These are phyloP conservation scores for Penicillium argentinense DNA, from an alignment of 495 filamentous ascomycete species.

Conservation along the genomic window DNA sequence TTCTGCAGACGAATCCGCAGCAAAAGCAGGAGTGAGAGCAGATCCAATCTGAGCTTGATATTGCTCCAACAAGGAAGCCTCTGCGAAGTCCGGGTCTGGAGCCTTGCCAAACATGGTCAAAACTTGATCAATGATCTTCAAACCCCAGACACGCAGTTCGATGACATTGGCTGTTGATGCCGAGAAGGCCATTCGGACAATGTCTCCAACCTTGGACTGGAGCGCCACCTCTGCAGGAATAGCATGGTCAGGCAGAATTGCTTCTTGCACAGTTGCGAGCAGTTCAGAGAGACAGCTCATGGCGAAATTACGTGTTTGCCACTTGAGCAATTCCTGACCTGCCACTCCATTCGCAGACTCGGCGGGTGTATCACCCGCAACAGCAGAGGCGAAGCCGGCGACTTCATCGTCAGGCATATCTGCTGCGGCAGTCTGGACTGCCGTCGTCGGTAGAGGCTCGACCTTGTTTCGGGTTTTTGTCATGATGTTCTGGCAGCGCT, in stretches of 20 bases:
- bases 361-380: constrained; percentile 60
- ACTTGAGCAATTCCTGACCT: constrained; percentile 85
- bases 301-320: constrained; percentile 94
- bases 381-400: constrained; percentile 82
- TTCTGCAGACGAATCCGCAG: constrained; percentile 91
- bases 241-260: constrained; percentile 65
- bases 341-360: constrained; percentile 59
- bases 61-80: constrained; percentile 92
- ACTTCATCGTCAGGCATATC: constrained; percentile 96
- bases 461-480: constrained; percentile 75
- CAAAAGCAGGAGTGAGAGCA: constrained; percentile 93
- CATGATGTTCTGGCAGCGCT: constrained; percentile 82
- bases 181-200: constrained; percentile 97
- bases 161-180: constrained; percentile 93
- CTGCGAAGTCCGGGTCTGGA: constrained; percentile 93
- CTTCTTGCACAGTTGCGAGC: constrained; percentile 69
- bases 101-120: constrained; percentile 95
- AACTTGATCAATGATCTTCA: constrained; percentile 91
- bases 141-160: constrained; percentile 80
- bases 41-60: constrained; percentile 99
- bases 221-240: constrained; percentile 71
- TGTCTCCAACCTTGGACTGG: constrained; percentile 82
- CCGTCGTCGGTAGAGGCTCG: constrained; percentile 44
- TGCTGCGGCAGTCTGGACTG: constrained; percentile 53
- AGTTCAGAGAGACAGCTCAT: constrained; percentile 90